Evolutionary conservation across 108 stramenopile genomes (phyloP).

Genomic region (Nannochloropsis granulata): DNA sequence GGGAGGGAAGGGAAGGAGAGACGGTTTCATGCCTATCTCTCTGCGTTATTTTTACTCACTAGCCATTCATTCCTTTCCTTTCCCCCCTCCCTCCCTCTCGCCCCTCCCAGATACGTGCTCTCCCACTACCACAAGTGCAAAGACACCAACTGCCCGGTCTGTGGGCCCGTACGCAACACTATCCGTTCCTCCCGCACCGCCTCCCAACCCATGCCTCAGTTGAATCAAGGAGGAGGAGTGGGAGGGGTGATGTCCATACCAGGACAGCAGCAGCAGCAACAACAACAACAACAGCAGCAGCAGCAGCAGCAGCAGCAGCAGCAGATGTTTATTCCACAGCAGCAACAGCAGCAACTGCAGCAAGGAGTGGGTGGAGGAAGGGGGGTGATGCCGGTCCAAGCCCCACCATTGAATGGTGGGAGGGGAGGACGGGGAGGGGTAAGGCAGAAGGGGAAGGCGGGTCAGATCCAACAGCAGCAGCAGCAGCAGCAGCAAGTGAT

Average conservation of each 20-base stretch:
- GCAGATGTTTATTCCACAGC: neutral
- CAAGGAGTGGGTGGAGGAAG: neutral
- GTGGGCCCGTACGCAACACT: constrained; percentile 89
- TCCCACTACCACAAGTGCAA: constrained; percentile 96
- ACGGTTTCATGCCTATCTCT: neutral
- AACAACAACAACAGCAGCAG: neutral
- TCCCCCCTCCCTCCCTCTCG: neutral
- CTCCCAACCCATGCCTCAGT: neutral
- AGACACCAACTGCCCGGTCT: constrained; percentile 72
- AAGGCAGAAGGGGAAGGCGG: neutral
- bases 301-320: neutral
- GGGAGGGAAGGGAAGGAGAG: too few species aligned
- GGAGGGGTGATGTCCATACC: neutral
- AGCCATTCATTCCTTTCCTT: neutral
- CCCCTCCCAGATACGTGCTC: constrained; percentile 59
- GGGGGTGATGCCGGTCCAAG: neutral
- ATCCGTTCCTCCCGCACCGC: constrained; percentile 33
- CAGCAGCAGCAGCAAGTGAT: neutral
- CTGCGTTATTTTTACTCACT: neutral
- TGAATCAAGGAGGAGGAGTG: neutral
- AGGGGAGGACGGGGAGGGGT: neutral
- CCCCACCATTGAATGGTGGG: neutral
- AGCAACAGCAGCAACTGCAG: neutral
- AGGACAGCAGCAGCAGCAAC: neutral
- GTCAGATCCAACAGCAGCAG: neutral